Percentiles rank a stretch among this genome's conserved stretches.
These are phyloP conservation scores for Achlya hypogyna DNA, from an alignment of 352 stramenopile genomes.

Conservation along the genomic window DNA sequence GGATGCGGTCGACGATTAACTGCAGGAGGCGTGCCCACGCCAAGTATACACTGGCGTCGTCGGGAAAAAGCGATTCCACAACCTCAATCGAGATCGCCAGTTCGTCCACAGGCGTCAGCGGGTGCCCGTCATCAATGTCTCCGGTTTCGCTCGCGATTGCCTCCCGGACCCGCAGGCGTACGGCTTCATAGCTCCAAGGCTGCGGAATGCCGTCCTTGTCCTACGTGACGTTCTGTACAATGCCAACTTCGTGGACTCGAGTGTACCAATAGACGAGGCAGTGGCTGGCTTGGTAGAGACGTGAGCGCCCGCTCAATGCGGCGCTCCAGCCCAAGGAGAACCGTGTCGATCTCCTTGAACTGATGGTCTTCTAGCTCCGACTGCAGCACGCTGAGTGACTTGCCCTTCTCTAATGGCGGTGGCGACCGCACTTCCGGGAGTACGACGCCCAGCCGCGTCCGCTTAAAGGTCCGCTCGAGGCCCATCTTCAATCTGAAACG, in stretches of 20 bases:
- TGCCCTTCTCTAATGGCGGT: background rate
- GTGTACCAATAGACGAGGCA: background rate
- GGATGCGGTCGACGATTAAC: background rate
- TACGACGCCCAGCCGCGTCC: background rate
- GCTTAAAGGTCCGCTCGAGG: background rate
- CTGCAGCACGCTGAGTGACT: background rate
- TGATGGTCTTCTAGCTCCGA: background rate
- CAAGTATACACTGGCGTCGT: background rate
- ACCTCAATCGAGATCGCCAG: constrained; percentile 11
- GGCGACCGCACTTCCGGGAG: background rate
- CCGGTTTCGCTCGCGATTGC: background rate
- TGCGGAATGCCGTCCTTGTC: background rate
- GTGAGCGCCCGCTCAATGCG: background rate
- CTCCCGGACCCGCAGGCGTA: background rate
- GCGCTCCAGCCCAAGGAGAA: background rate
- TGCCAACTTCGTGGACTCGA: background rate
- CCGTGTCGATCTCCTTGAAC: background rate
- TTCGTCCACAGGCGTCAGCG: constrained; percentile 1
- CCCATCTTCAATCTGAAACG: background rate
- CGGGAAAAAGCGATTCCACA: background rate
- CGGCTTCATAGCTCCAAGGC: background rate
- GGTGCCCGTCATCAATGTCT: background rate
- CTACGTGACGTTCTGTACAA: background rate
- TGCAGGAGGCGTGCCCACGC: background rate
- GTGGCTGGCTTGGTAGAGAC: background rate